These are phyloP conservation scores for Aspergillus sp. DNA, from an alignment of 2,329 filamentous ascomycete genomes.

Conservation along the genomic window DNA sequence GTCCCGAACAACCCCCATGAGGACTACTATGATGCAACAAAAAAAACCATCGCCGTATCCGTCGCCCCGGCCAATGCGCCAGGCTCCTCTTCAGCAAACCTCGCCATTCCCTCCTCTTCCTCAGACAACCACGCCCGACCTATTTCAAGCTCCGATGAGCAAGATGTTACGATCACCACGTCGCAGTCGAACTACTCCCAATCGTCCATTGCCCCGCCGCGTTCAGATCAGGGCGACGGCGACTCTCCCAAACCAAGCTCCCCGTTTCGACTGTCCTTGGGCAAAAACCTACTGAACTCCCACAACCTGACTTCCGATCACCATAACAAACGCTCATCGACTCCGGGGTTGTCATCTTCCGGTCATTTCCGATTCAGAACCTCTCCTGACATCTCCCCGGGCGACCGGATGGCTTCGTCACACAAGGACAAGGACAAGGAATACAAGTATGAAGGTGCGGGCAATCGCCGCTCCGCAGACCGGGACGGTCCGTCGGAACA, in stretches of 20 bases:
- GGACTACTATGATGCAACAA: slow-evolving; percentile 27
- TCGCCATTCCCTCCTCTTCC: slow-evolving; percentile 28
- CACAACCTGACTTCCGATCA: slow-evolving; percentile 26
- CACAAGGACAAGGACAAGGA: slow-evolving; percentile 30
- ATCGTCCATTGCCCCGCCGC: slow-evolving; percentile 23
- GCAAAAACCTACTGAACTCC: slow-evolving; percentile 30
- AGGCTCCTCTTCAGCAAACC: slow-evolving; percentile 32
- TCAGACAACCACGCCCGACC: slow-evolving; percentile 33
- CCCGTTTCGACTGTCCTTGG: slow-evolving; percentile 40
- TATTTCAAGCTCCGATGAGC: slow-evolving; percentile 36
- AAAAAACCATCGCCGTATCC: slow-evolving; percentile 23
- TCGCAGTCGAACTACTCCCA: slow-evolving; percentile 33
- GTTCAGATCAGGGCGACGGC: slow-evolving; percentile 29
- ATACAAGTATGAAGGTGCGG: slow-evolving; percentile 25
- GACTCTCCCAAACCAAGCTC: slow-evolving; percentile 37
- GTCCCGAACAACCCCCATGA: slow-evolving; percentile 26
- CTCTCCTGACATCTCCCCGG: slow-evolving; percentile 30
- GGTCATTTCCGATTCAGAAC: slow-evolving; percentile 32
- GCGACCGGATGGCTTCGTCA: slow-evolving; percentile 24
- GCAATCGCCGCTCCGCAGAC: slow-evolving; percentile 28
- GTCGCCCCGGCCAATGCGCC: slow-evolving; percentile 25
- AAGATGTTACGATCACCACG: slow-evolving; percentile 25
- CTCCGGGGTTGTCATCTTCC: slow-evolving; percentile 24
- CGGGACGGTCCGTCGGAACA: slow-evolving; percentile 33
- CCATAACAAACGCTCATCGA: slow-evolving; percentile 32